Percentiles rank a stretch among this genome's conserved stretches.
Conservation (phyloP, 208 protist genomes). For the Phytomonas sp. region DNA sequence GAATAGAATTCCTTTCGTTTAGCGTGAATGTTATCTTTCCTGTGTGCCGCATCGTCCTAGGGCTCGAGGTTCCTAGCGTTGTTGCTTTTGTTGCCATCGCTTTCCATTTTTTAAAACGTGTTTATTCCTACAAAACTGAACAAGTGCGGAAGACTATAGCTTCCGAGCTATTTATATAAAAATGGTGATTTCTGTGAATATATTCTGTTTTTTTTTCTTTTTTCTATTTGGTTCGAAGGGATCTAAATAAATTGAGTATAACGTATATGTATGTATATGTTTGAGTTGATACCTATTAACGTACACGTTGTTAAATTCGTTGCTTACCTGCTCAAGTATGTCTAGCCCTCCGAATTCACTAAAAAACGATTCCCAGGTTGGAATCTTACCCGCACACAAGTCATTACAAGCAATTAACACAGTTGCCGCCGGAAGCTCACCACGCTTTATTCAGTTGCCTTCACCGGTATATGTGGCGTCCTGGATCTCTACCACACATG, state of each 20-base stretch:
- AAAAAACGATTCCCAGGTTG: not conserved
- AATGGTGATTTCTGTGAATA: not conserved
- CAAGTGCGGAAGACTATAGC: not conserved
- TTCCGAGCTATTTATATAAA: not conserved
- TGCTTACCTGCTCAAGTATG: not conserved
- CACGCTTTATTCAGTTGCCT: conserved; percentile 53
- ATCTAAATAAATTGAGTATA: not conserved
- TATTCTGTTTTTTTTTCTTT: not conserved
- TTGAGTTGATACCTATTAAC: not conserved
- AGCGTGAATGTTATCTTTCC: not conserved
- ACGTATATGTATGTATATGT: not conserved
- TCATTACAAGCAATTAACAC: conserved; percentile 23
- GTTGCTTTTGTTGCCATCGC: not conserved
- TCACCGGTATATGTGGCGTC: conserved; percentile 71
- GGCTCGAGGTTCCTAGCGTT: not conserved
- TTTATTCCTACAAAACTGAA: not conserved
- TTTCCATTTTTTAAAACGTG: not conserved
- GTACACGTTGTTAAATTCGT: not conserved
- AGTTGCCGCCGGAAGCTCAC: conserved; percentile 28
- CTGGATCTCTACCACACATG: conserved; percentile 52
- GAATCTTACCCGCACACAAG: not conserved
- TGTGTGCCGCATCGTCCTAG: not conserved
- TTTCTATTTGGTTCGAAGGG: not conserved
- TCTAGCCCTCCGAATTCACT: not conserved
- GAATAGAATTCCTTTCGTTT: not conserved